A percentile compares a stretch with the other conserved stretches of the same genome.
phyloP scores from a whole-genome alignment of 805 yeast genomes.

The Candida odintsovae region DNA sequence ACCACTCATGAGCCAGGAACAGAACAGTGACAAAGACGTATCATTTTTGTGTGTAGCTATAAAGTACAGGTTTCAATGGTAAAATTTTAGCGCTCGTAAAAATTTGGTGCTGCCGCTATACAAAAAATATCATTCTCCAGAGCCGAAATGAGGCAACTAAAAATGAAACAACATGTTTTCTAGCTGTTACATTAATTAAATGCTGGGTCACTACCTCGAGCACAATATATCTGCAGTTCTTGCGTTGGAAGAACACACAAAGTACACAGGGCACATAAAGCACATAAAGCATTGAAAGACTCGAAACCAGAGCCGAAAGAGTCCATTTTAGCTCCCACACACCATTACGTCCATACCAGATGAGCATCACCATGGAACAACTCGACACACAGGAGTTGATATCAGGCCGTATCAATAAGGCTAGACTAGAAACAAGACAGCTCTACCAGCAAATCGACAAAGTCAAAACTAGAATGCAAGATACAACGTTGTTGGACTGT shows the following conservation, averaged over 20 bases:
- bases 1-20: no score
- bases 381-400: slow-evolving; percentile 9
- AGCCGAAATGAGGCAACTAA: background rate
- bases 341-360: background rate
- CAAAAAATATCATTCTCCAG: background rate
- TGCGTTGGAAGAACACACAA: no score
- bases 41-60: background rate
- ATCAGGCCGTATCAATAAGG: slow-evolving; percentile 25
- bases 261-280: no score
- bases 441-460: slow-evolving; percentile 46
- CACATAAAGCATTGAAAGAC: no score
- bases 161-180: background rate
- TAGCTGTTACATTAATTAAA: background rate
- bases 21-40: background rate
- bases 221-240: no score
- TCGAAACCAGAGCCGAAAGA: background rate
- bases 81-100: no score
- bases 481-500: slow-evolving; percentile 38
- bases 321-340: background rate
- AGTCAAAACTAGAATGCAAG: slow-evolving; percentile 36
- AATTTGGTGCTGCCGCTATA: background rate
- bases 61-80: background rate
- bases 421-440: slow-evolving; percentile 40
- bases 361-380: slow-evolving; percentile 2
- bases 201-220: no score